A percentile compares a stretch with the other conserved stretches of the same genome.
These are phyloP conservation scores for Jaapia argillacea DNA, from an alignment of 768 basidiomycete species.

Conservation along the genomic window DNA sequence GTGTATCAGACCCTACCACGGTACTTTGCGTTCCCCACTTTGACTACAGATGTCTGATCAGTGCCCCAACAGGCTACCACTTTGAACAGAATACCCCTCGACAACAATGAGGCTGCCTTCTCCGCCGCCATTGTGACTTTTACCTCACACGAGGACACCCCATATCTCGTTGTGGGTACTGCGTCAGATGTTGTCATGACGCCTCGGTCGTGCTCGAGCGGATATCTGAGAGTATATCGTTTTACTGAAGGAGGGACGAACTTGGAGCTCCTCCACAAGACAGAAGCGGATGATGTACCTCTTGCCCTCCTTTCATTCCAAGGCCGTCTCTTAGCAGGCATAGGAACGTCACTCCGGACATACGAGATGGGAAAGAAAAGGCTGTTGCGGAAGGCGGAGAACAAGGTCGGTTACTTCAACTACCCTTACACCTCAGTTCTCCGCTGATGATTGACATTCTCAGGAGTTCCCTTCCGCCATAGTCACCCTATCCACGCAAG, in stretches of 20 bases:
- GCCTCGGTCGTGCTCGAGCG: slow-evolving; percentile 82
- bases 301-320: slow-evolving; percentile 86
- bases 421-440: not conserved
- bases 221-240: slow-evolving; percentile 80
- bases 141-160: slow-evolving; percentile 66
- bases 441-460: not conserved
- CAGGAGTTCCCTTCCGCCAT: slow-evolving; percentile 86
- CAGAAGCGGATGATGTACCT: slow-evolving; percentile 93
- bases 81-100: slow-evolving; percentile 63
- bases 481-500: slow-evolving; percentile 83
- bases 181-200: slow-evolving; percentile 77
- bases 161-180: slow-evolving; percentile 90
- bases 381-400: slow-evolving; percentile 91
- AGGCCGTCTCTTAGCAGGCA: slow-evolving; percentile 82
- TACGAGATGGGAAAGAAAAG: slow-evolving; percentile 99
- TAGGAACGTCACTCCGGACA: slow-evolving; percentile 85
- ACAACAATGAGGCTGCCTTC: slow-evolving; percentile 93
- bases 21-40: slow-evolving; percentile 23
- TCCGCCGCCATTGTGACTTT: slow-evolving; percentile 88
- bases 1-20: slow-evolving; percentile 85
- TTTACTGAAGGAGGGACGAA: slow-evolving; percentile 74
- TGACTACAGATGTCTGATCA: slow-evolving; percentile 2
- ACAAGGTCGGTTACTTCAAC: slow-evolving; percentile 52
- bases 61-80: slow-evolving; percentile 46
- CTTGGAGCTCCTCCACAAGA: slow-evolving; percentile 89